Conservation (phyloP, 2,329 filamentous ascomycete genomes). For the Stemphylium lycopersici region DNA sequence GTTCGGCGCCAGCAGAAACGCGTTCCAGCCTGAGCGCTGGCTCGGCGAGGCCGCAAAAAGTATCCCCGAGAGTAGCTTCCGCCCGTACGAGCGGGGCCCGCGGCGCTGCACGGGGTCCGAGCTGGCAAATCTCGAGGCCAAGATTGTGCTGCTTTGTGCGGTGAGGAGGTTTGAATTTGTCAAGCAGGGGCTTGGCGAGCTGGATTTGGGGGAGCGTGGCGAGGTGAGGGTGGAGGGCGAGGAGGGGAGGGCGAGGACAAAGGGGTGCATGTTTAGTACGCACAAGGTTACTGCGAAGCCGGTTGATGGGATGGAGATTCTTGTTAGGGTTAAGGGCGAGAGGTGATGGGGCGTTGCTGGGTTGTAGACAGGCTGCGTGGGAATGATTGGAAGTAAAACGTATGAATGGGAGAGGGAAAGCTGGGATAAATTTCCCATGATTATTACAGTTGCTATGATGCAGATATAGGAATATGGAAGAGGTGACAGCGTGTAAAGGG, state of each 20-base stretch:
- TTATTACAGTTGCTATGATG: too few relatives aligned
- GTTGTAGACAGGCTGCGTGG: too few relatives aligned
- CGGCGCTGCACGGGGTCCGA: slow-evolving; percentile 63
- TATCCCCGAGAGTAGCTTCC: slow-evolving; percentile 55
- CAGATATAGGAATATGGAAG: too few relatives aligned
- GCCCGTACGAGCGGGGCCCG: slow-evolving; percentile 60
- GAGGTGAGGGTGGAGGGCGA: slow-evolving; percentile 3
- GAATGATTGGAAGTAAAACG: too few relatives aligned
- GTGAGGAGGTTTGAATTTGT: slow-evolving; percentile 55
- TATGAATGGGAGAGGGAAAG: too few relatives aligned
- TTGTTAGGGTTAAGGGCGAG: slow-evolving; percentile 5
- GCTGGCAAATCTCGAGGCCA: slow-evolving; percentile 58
- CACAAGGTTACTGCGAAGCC: slow-evolving; percentile 22
- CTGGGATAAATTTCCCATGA: too few relatives aligned
- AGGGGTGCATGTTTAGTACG: slow-evolving; percentile 12
- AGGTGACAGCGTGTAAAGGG: too few relatives aligned
- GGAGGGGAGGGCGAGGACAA: slow-evolving; percentile 11
- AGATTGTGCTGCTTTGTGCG: slow-evolving; percentile 57
- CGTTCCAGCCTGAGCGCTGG: slow-evolving; percentile 32
- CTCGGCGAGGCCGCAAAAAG: slow-evolving; percentile 12
- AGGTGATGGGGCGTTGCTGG: too few relatives aligned
- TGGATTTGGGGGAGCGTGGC: slow-evolving; percentile 12
- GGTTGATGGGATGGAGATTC: slow-evolving; percentile 21
- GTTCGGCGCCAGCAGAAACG: slow-evolving; percentile 22
- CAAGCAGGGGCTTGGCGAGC: slow-evolving; percentile 31